Percentiles rank a stretch among this genome's conserved stretches.
These are phyloP conservation scores for Penicillium freii DNA, from an alignment of 2,329 filamentous ascomycete genomes.

Conservation along the genomic window DNA sequence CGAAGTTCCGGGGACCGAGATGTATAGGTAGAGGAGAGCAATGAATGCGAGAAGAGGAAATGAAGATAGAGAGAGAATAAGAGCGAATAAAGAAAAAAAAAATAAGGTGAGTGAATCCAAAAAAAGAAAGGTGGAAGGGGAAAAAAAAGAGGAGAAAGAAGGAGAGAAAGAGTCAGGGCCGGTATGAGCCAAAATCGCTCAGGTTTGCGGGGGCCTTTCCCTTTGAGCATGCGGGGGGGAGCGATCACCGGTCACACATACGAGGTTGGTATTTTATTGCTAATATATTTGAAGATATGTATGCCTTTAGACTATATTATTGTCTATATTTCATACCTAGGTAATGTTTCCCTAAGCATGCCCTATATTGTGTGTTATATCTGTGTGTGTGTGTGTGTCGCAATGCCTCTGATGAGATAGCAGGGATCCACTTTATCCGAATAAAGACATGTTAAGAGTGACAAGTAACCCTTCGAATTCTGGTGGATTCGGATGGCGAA, in stretches of 20 bases:
- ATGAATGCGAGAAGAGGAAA: conserved; percentile 6
- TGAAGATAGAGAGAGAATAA: conserved; percentile 15
- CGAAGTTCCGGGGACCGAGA: background rate
- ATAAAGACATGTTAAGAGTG: background rate
- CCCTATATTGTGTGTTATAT: background rate
- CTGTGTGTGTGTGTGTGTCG: background rate
- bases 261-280: conserved; percentile 7
- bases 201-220: conserved; percentile 28
- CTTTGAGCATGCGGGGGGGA: conserved; percentile 31
- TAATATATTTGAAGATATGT: background rate
- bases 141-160: conserved; percentile 17
- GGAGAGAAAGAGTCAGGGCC: conserved; percentile 23
- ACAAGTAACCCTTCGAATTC: no score
- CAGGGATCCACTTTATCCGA: background rate
- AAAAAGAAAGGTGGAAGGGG: conserved; percentile 24
- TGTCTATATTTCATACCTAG: background rate
- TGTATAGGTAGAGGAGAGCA: background rate
- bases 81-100: conserved; percentile 15
- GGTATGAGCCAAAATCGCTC: conserved; percentile 28
- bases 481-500: background rate
- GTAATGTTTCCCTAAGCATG: background rate
- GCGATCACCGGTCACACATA: conserved; percentile 17
- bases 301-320: background rate
- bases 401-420: background rate
- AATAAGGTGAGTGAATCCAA: conserved; percentile 16